A percentile compares a stretch with the other conserved stretches of the same genome.
These are phyloP conservation scores for Gossypium davidsonii DNA, from an alignment of 441 rosid genomes.

Conservation along the genomic window DNA sequence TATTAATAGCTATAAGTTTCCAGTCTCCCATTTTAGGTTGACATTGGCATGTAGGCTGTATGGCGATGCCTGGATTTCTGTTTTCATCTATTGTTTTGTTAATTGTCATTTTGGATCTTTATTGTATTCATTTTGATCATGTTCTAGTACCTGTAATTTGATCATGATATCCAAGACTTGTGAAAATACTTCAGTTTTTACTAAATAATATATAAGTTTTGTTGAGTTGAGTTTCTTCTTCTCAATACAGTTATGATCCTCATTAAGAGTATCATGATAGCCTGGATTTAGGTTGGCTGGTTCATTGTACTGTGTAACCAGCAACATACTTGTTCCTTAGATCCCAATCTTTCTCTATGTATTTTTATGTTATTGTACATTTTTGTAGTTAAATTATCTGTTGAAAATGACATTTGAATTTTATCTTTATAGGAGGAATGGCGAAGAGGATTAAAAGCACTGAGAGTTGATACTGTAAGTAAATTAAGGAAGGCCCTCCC, in stretches of 20 bases:
- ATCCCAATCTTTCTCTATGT: background rate
- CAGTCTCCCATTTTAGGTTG: background rate
- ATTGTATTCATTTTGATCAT: background rate
- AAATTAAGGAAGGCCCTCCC: conserved; percentile 72
- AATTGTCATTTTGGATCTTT: background rate
- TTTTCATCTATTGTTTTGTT: background rate
- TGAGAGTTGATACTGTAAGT: conserved; percentile 52
- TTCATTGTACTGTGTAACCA: background rate
- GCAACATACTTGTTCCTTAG: background rate
- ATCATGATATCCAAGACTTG: background rate
- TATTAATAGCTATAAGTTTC: background rate
- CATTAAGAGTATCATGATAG: background rate
- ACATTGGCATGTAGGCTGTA: background rate
- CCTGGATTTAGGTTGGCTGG: background rate
- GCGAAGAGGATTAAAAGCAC: conserved; percentile 66
- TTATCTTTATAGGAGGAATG: conserved; percentile 62
- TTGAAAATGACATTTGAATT: background rate
- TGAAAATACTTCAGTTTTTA: background rate
- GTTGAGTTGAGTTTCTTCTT: background rate
- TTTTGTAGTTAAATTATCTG: conserved; percentile 9
- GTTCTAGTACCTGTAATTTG: background rate
- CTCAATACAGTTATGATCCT: background rate
- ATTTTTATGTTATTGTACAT: background rate
- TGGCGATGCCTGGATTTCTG: conserved; percentile 1
- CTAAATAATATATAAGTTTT: background rate